Evolutionary conservation across 108 stramenopile genomes (phyloP), one percentile per base, ranked within the genome.

Genomic region (Skeletonema menzelii): DNA sequence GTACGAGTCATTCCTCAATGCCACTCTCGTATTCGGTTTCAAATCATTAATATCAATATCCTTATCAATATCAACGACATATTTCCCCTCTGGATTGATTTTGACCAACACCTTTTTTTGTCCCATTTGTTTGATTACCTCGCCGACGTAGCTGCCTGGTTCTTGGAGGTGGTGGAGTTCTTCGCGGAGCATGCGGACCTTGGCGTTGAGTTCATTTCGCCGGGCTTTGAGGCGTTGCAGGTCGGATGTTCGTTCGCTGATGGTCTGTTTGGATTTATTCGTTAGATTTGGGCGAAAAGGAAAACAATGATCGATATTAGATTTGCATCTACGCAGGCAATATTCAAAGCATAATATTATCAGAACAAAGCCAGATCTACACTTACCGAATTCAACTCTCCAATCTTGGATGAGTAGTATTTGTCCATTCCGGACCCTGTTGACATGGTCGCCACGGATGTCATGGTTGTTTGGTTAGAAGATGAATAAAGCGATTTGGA

Each of bases 91-190:
- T 12, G 97, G 98, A 69, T 98, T 91, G 66, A 99, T 97, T 79
- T 99, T 98, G 44, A 97, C 97, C 26, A 99, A 76, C 1, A 98
- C 96, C 76, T 99, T 99, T 72, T 92, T 94, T 78, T 97, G 97
- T 17, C 98, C 97, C 99, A 99, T 99, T 70, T 94, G 92, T 76
- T 99, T 98, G 61, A 99, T 96, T 60, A 99, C 98, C 84, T 99
- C 99, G 60, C 99, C 99, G 27, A 99, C 98, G 85, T 97, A 98
- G 13, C 89, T 91, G 17, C 98, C 99, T 0, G 98, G 97, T 73
- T 99, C 98, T 80, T 99, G 98, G 53, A 99, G 85, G 76, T 98
- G 96, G 65, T 95, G 82, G 42, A 99, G 91, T 84, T 99, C 99
- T 60, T 99, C 99, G 42, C 97, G 92, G 37, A 98, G 88, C 91